Evolutionary conservation across 768 basidiomycete species (phyloP), one percentile per base, ranked within the genome.

Genomic region (Chalciporus pseudorubinellus): DNA sequence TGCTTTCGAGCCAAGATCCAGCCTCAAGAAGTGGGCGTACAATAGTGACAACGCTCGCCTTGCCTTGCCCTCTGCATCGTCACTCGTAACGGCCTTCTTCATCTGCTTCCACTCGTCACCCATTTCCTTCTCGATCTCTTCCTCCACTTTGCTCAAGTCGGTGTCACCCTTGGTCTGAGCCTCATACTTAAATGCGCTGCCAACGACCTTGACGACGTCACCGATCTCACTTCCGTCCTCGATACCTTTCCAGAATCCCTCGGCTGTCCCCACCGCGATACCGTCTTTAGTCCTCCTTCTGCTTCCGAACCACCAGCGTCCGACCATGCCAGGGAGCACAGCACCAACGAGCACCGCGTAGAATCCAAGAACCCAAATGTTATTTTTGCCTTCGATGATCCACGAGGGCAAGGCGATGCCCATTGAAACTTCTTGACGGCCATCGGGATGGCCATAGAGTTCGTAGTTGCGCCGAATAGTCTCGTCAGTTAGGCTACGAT

Each of bases 261-360:
- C 84, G 3, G 95, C 95, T 0, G 92, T 90, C 36, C 74, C 75
- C 20, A 85, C 82, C 53, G 91, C 75, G 50, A 97, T 78, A 38
- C 93, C 92, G 57, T 99, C 97, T 69, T 97, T 95, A 14, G 97
- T 99, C 69, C 82, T 85, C 57, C 83, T 77, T 50, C 89, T 79
- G 59, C 84, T 90, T 4, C 92, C 91, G 63, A 98, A 99, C 97
- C 97, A 99, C 97, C 97, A 98, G 29, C 85, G 82, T 13, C 92
- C 90, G 47, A 99, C 95, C 41, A 95, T 75, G 34, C 79, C 81
- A 21, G 97, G 97, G 19, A 99, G 79, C 2, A 85, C 79, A 44
- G 84, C 85, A 41, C 95, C 97, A 46, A 99, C 85, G n/a, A 95
- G 63, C 12, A 95, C 46, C 3, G 86, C 95, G 62, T 99, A 99